Evolutionary conservation across 768 basidiomycete species (phyloP), one percentile per base, ranked within the genome.

Genomic region (Calocybe gangraenosa): DNA sequence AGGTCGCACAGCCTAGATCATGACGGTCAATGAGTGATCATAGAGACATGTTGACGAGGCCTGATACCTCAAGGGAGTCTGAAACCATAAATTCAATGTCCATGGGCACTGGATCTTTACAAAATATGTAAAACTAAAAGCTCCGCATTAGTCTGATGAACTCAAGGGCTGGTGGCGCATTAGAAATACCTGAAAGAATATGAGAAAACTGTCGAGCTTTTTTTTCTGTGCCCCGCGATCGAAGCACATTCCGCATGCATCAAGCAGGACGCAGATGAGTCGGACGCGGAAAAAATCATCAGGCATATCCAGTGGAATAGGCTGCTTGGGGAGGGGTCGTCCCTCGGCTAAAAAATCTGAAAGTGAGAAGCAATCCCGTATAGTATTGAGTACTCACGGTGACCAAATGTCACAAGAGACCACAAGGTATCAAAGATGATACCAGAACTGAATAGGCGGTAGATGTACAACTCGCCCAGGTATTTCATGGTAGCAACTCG

Each of bases 241-340:
- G 64, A 99, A 98, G 67, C 95, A 98, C 78, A 94, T 91, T 15
- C 95, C 96, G 60, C 92, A 94, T 0, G 94, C 92, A 64, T 98
- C 95, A 15, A 99, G 73, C 31, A 99, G 71, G 6, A 87, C 87
- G 60, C 96, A 98, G 35, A 95, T 81, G 42, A 99, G 75, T 10
- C 96, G 78, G 45, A 97, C 65, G 25, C 96, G 83, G 78, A 99
- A 99, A 65, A 88, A 98, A 61, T 99, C 96, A 62, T 97, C 91
- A 0, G 90, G 88, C 73, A 89, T 85, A 60, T 99, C 96, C 43
- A 96, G 71, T 2, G 81, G 65, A 50, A 82, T 87, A 3, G 73
- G 60, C 50, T 87, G 81, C 38, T 81, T 79, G 2, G 92, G 95
- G 14, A 90, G 60, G 5, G 94, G 94, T 33, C 93, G 78, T 2